These are phyloP conservation scores for Shiraia bambusicola DNA, from an alignment of 2,329 filamentous ascomycete genomes.

Conservation along the genomic window DNA sequence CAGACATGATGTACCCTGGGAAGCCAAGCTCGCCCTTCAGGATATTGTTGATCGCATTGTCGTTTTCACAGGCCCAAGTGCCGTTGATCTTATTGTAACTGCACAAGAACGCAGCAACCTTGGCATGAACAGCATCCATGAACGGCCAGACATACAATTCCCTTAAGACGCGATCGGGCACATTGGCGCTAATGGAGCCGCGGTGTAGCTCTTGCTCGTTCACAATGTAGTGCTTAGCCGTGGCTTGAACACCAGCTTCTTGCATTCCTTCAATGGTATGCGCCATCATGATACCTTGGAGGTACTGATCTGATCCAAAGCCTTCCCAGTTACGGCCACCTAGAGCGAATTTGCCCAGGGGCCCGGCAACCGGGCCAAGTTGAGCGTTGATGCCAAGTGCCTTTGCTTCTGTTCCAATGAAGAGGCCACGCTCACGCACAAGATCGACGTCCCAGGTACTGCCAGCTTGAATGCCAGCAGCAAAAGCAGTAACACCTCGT, in stretches of 20 bases:
- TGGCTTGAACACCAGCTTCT: slow-evolving; percentile 46
- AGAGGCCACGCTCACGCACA: slow-evolving; percentile 38
- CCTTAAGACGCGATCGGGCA: slow-evolving; percentile 73
- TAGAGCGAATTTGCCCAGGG: slow-evolving; percentile 40
- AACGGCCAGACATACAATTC: slow-evolving; percentile 81
- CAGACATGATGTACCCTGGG: slow-evolving; percentile 49
- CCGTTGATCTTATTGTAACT: slow-evolving; percentile 50
- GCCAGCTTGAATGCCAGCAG: slow-evolving; percentile 43
- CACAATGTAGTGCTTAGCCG: slow-evolving; percentile 53
- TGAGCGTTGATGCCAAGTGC: slow-evolving; percentile 47
- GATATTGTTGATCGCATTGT: slow-evolving; percentile 51
- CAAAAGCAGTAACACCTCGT: slow-evolving; percentile 42
- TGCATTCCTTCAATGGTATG: slow-evolving; percentile 51
- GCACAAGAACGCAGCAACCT: slow-evolving; percentile 58
- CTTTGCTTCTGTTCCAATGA: slow-evolving; percentile 44
- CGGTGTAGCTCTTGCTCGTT: slow-evolving; percentile 68
- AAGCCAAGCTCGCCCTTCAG: slow-evolving; percentile 57
- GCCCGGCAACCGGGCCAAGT: slow-evolving; percentile 48
- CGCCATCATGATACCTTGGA: slow-evolving; percentile 47
- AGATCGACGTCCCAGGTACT: slow-evolving; percentile 43
- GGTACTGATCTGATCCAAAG: slow-evolving; percentile 53
- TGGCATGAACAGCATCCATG: slow-evolving; percentile 68
- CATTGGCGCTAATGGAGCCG: slow-evolving; percentile 53
- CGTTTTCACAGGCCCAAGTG: slow-evolving; percentile 55
- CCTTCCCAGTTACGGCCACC: slow-evolving; percentile 54